These are phyloP conservation scores for Neurospora tetrasperma DNA, from an alignment of 495 filamentous ascomycete species.

Conservation along the genomic window DNA sequence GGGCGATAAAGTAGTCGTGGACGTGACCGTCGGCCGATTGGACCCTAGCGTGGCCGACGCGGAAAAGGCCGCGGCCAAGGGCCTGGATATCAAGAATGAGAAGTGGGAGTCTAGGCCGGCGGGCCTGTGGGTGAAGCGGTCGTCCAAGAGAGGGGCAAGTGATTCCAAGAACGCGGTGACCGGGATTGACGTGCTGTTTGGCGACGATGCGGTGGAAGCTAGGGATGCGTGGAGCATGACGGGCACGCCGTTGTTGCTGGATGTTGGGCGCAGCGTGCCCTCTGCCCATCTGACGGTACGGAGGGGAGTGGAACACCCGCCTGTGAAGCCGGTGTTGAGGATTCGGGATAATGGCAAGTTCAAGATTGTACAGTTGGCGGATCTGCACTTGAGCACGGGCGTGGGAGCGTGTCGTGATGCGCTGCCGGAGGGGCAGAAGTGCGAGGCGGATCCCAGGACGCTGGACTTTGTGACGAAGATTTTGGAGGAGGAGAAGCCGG, in stretches of 20 bases:
- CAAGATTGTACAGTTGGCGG: slow-evolving; percentile 91
- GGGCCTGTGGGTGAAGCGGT: slow-evolving; percentile 82
- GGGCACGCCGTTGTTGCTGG: slow-evolving; percentile 57
- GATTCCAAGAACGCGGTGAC: slow-evolving; percentile 73
- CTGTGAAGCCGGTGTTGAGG: slow-evolving; percentile 55
- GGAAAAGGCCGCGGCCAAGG: slow-evolving; percentile 45
- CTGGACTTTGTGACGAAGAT: slow-evolving; percentile 76
- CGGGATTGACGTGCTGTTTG: slow-evolving; percentile 82
- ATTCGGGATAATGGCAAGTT: slow-evolving; percentile 86
- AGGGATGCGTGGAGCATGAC: slow-evolving; percentile 70
- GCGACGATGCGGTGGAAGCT: slow-evolving; percentile 85
- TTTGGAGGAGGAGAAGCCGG: slow-evolving; percentile 83
- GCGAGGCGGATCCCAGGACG: slow-evolving; percentile 85
- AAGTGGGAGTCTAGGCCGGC: slow-evolving; percentile 72
- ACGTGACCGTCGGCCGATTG: slow-evolving; percentile 68
- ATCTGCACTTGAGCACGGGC: slow-evolving; percentile 86
- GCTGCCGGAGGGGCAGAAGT: slow-evolving; percentile 65
- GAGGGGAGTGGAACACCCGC: slow-evolving; percentile 50
- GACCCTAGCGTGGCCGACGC: slow-evolving; percentile 34
- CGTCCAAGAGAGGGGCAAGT: slow-evolving; percentile 61
- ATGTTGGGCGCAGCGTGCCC: slow-evolving; percentile 48
- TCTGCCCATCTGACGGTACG: slow-evolving; percentile 65
- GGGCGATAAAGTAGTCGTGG: slow-evolving; percentile 72
- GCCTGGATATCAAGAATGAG: slow-evolving; percentile 36
- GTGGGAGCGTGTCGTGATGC: slow-evolving; percentile 75